These are phyloP conservation scores for Fusarium dlaminii DNA, from an alignment of 2,329 filamentous ascomycete genomes.

Conservation along the genomic window DNA sequence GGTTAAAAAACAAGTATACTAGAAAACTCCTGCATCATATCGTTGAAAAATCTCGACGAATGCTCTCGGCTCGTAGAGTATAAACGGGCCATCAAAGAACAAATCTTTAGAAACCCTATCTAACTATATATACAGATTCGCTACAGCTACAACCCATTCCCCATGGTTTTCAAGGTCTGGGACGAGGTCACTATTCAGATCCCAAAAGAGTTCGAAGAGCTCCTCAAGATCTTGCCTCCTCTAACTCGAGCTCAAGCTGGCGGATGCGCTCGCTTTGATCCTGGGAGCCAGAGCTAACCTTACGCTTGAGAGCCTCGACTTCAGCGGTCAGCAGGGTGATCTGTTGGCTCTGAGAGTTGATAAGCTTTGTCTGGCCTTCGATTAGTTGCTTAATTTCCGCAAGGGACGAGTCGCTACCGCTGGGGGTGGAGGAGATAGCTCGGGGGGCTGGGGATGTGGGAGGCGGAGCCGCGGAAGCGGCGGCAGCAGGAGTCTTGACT, in stretches of 20 bases:
- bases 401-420: conserved; percentile 70
- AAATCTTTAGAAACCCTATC: conserved; percentile 38
- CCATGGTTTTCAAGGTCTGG: conserved; percentile 17
- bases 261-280: conserved; percentile 75
- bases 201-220: not conserved
- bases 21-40: not conserved
- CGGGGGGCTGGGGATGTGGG: conserved; percentile 43
- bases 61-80: not conserved
- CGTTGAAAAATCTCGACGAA: not conserved
- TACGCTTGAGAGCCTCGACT: conserved; percentile 83
- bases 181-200: not conserved
- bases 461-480: conserved; percentile 43
- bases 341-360: conserved; percentile 79
- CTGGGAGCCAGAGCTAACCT: conserved; percentile 65
- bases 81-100: conserved; percentile 31
- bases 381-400: conserved; percentile 81
- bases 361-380: conserved; percentile 79
- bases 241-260: conserved; percentile 73
- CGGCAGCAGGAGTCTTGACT: conserved; percentile 40
- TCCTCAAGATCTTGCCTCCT: conserved; percentile 67
- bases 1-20: not conserved
- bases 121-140: conserved; percentile 41
- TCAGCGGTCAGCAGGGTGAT: conserved; percentile 76
- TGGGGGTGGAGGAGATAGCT: conserved; percentile 43
- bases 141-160: conserved; percentile 31